Percentiles rank a stretch among this genome's conserved stretches.
phyloP scores from a whole-genome alignment of 805 yeast species.

The Pichia ethanolica region DNA sequence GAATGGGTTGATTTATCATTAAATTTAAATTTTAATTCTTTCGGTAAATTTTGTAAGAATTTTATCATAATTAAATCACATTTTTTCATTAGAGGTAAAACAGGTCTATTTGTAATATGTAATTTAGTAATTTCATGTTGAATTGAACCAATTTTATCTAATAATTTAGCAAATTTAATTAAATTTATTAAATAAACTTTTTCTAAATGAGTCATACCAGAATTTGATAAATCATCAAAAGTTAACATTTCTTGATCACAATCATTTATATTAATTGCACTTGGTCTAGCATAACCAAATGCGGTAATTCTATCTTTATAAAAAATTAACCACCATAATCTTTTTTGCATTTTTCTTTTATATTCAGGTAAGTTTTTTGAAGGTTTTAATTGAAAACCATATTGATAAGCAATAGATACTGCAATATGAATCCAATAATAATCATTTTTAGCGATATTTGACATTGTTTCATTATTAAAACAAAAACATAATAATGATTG shows the following conservation, averaged over 20 bases:
- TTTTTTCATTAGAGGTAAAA: conserved; percentile 38
- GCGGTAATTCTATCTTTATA: conserved; percentile 64
- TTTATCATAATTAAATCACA: conserved; percentile 71
- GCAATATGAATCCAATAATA: conserved; percentile 74
- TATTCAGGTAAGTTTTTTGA: conserved; percentile 7
- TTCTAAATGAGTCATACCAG: conserved; percentile 40
- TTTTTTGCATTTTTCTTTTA: conserved; percentile 20
- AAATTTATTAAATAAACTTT: conserved; percentile 54
- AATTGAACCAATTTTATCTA: conserved; percentile 60
- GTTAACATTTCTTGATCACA: conserved; percentile 70
- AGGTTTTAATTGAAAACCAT: conserved; percentile 56
- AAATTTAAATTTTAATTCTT: conserved; percentile 53
- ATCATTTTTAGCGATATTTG: conserved; percentile 45
- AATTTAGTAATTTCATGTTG: conserved; percentile 68
- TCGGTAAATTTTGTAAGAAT: conserved; percentile 66
- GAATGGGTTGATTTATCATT: conserved; percentile 46
- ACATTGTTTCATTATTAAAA: conserved; percentile 20
- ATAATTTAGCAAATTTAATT: conserved; percentile 61
- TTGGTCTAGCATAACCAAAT: conserved; percentile 69
- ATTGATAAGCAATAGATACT: conserved; percentile 64
- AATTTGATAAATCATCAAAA: conserved; percentile 56
- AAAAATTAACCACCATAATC: conserved; percentile 66
- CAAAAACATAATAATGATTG: conserved; percentile 41
- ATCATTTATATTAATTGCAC: conserved; percentile 60
- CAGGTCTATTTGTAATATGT: conserved; percentile 36